phyloP scores from a whole-genome alignment of 345 rosid genomes.

The Microthlaspi erraticum region DNA sequence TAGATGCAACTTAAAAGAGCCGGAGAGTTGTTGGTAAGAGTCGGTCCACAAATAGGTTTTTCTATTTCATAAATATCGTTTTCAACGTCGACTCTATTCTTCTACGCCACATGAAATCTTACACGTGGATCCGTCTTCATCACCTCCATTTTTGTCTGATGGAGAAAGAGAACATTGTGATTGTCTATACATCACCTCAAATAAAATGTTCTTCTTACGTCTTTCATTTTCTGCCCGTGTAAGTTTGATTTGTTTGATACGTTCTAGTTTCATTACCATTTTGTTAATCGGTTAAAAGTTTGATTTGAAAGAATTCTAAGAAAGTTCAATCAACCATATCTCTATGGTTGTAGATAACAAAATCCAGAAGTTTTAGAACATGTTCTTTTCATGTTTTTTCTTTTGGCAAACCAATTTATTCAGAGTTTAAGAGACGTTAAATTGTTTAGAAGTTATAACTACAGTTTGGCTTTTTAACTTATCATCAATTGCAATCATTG shows the following conservation, averaged over 20 bases:
- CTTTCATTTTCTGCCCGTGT: not conserved
- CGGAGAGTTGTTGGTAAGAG: constrained; percentile 34
- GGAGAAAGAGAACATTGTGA: constrained; percentile 7
- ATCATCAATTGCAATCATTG: constrained; percentile 12
- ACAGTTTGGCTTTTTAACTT: not conserved
- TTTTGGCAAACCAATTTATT: too few relatives aligned
- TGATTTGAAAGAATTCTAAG: too few relatives aligned
- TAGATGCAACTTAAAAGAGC: constrained; percentile 43
- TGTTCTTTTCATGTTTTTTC: too few relatives aligned
- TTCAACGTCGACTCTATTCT: not conserved
- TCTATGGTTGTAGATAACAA: too few relatives aligned
- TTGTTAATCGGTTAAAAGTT: too few relatives aligned
- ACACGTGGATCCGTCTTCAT: constrained; percentile 9
- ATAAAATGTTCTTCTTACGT: not conserved
- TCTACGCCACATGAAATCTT: constrained; percentile 11
- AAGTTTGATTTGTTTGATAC: not conserved
- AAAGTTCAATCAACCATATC: too few relatives aligned
- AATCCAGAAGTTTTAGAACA: too few relatives aligned
- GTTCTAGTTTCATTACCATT: too few relatives aligned
- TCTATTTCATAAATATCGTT: not conserved
- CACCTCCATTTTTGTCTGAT: constrained; percentile 14
- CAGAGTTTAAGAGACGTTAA: not conserved
- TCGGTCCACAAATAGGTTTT: constrained; percentile 35
- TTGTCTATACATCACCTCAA: constrained; percentile 8
- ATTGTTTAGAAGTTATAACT: too few relatives aligned